Evolutionary conservation across 2,329 filamentous ascomycete genomes (phyloP).

Genomic region (Phialocephala sp.): DNA sequence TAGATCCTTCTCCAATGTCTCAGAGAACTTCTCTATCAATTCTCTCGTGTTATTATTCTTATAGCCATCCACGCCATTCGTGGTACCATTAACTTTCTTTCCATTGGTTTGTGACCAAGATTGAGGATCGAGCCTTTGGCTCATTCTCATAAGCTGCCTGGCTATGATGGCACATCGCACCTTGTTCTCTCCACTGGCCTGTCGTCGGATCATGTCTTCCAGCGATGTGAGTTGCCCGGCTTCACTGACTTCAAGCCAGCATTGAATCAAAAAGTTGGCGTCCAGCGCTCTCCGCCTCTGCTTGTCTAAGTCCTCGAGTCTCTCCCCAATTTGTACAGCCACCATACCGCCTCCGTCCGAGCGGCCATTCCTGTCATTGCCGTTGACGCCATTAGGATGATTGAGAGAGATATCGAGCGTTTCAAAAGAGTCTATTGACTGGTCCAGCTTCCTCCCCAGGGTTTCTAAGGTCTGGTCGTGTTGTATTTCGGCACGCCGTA

Average conservation of each 20-base stretch:
- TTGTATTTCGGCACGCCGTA: conserved; percentile 87
- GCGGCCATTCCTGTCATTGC: conserved; percentile 55
- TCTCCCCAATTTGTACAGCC: conserved; percentile 93
- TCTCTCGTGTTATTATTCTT: conserved; percentile 73
- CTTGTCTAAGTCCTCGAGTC: conserved; percentile 90
- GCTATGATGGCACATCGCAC: conserved; percentile 94
- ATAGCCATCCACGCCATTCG: conserved; percentile 49
- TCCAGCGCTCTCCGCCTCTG: conserved; percentile 90
- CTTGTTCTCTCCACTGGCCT: conserved; percentile 88
- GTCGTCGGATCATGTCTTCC: conserved; percentile 79
- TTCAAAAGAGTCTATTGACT: conserved; percentile 92
- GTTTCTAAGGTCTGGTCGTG: conserved; percentile 91
- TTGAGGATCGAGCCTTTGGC: conserved; percentile 81
- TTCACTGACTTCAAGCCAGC: conserved; percentile 95
- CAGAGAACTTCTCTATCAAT: conserved; percentile 94
- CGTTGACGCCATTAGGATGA: conserved; percentile 54
- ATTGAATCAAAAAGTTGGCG: conserved; percentile 93
- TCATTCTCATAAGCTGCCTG: conserved; percentile 91
- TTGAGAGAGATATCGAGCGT: conserved; percentile 85
- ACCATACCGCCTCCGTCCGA: conserved; percentile 76
- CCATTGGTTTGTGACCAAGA: conserved; percentile 71
- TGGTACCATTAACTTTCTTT: conserved; percentile 57
- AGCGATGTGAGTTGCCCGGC: conserved; percentile 85
- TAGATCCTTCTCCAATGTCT: conserved; percentile 93
- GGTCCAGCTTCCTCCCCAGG: conserved; percentile 85